Evolutionary conservation across 306 rosid genomes (phyloP), one percentile per base, ranked within the genome.

Genomic region (Quercus mongolica): DNA sequence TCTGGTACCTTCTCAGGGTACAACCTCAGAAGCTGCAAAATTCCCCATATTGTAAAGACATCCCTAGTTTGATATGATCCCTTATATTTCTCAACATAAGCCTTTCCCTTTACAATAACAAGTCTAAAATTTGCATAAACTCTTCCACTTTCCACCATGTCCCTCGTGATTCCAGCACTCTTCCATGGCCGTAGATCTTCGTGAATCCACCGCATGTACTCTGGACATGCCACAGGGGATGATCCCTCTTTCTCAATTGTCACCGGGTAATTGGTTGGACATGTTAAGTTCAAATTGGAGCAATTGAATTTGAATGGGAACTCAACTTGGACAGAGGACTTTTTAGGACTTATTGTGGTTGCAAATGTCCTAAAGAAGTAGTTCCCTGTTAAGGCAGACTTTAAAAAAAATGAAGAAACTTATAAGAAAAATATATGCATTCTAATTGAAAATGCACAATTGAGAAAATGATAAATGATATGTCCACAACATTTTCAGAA

Each of bases 171-270:
- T 57, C 91, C 91, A 13, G 80, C 77, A 0, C 21, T 67, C 76
- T 65, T 38, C 91, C 91, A 88, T 21, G 89, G 88, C 57, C 80
- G 80, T 0, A 88, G 75, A 78, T 88, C 91, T 80, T 88, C 83
- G 21, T 83, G 85, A 83, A 88, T 88, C 91, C 91, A 88, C 57
- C 75, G 76, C 65, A 81, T 81, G 52, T 86, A 82, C 14, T 77
- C 76, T 17, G 91, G 91, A 61, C 91, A 88, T 52, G 84, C 11
- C 23, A 71, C 0, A 4, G 78, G 6, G 21, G 76, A 11, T 62
- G 86, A 54, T 1, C 8, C 31, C 6, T 69, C 55, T 13, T 2
- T 41, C 33, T 76, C 58, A 56, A 12, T 19, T 31, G 31, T 78
- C 70, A 17, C 23, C 2, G 87, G 80, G 73, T 72, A 73, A 26